A percentile compares a stretch with the other conserved stretches of the same genome.
phyloP scores from a whole-genome alignment of 176 grass and related monocot genomes.

The Neostapfia colusana region DNA sequence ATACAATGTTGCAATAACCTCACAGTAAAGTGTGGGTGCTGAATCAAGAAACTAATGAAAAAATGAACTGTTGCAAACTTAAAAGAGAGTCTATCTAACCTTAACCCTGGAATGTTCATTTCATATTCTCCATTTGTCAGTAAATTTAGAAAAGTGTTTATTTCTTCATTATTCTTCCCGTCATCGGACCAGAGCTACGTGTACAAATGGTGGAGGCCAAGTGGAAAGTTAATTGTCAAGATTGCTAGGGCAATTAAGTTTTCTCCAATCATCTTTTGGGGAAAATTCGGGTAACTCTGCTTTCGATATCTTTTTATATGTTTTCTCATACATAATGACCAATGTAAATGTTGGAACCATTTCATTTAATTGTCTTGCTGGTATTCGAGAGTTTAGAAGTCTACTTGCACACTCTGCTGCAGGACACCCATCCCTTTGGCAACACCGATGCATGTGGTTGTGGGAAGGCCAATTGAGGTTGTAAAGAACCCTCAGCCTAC shows the following conservation, averaged over 20 bases:
- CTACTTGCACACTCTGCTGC: conserved; percentile 22
- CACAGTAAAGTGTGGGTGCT: background rate
- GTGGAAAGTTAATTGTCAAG: conserved; percentile 74
- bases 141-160: background rate
- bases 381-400: conserved; percentile 15
- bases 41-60: background rate
- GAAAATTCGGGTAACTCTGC: conserved; percentile 62
- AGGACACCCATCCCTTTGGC: conserved; percentile 87
- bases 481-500: conserved; percentile 68
- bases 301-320: background rate
- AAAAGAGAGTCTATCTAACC: background rate
- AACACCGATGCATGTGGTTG: conserved; percentile 72
- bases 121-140: background rate
- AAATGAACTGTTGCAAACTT: background rate
- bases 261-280: conserved; percentile 89
- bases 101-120: background rate
- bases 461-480: conserved; percentile 73
- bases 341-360: background rate
- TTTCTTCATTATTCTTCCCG: conserved; percentile 4
- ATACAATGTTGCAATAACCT: background rate
- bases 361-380: background rate
- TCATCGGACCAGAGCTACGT: conserved; percentile 51
- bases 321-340: conserved; percentile 17
- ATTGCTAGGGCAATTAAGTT: conserved; percentile 93
- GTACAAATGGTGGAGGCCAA: conserved; percentile 94